phyloP scores from a whole-genome alignment of 2,329 filamentous ascomycete species.

The Stromatinia cepivora region DNA sequence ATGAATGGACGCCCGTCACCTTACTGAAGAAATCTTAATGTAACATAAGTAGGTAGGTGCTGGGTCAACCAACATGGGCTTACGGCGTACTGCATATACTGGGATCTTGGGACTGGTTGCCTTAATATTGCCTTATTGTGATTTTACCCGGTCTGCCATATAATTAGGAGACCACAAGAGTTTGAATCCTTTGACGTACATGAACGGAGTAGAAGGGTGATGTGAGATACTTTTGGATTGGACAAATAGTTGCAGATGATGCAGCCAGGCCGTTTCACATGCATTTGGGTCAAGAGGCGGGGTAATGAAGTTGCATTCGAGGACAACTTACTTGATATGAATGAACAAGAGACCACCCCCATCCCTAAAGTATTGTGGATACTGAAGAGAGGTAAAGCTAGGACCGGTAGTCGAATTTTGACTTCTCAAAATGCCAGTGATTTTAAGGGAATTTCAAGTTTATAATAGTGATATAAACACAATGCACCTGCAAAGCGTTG shows the following conservation, averaged over 20 bases:
- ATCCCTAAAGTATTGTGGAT: not conserved
- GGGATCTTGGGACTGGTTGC: conserved; percentile 12
- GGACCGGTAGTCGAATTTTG: not conserved
- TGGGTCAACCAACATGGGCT: conserved; percentile 10
- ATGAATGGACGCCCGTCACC: not conserved
- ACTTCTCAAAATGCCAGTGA: not conserved
- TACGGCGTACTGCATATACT: conserved; percentile 19
- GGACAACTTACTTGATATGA: not conserved
- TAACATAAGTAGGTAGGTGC: conserved; percentile 12
- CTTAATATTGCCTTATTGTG: conserved; percentile 10
- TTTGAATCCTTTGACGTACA: conserved; percentile 5
- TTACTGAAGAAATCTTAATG: conserved; percentile 22
- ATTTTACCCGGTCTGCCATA: not conserved
- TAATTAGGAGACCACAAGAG: not conserved
- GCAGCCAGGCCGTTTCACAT: conserved; percentile 25
- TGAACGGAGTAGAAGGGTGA: conserved; percentile 1
- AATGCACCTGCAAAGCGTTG: conserved; percentile 17
- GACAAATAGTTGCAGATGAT: conserved; percentile 23
- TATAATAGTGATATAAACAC: conserved; percentile 2
- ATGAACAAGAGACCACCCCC: not conserved
- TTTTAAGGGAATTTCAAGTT: not conserved
- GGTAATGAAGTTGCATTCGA: conserved; percentile 16
- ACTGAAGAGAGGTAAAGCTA: not conserved
- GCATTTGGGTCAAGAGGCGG: conserved; percentile 19
- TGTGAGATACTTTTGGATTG: conserved; percentile 14